Evolutionary conservation across 768 basidiomycete genomes (phyloP).

Genomic region (Boletus speciosus): DNA sequence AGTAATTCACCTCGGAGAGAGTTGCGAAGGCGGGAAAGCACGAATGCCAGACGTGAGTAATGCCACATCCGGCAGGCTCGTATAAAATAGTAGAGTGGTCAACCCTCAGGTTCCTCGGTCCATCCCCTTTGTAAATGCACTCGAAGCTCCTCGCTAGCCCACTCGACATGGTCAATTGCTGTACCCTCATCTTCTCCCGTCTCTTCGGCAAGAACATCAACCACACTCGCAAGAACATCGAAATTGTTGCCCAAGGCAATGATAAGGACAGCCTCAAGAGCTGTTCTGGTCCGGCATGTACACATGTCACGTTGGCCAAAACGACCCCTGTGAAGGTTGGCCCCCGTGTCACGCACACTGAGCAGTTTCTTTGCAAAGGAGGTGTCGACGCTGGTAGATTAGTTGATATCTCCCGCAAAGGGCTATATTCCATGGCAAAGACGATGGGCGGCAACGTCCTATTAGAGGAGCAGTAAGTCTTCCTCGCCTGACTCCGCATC

Average conservation of each 20-base stretch:
- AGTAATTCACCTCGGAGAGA: slow-evolving; percentile 18
- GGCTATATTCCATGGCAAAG: slow-evolving; percentile 31
- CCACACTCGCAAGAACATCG: slow-evolving; percentile 18
- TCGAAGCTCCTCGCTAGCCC: slow-evolving; percentile 20
- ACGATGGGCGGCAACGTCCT: slow-evolving; percentile 37
- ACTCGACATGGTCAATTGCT: slow-evolving; percentile 27
- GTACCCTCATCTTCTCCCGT: slow-evolving; percentile 21
- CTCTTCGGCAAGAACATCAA: slow-evolving; percentile 21
- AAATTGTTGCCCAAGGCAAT: slow-evolving; percentile 17
- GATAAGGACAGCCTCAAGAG: slow-evolving; percentile 30
- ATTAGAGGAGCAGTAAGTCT: slow-evolving; percentile 34
- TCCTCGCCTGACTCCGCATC: slow-evolving; percentile 14
- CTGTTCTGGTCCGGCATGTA: slow-evolving; percentile 33
- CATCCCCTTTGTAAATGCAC: slow-evolving; percentile 20
- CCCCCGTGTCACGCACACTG: slow-evolving; percentile 35
- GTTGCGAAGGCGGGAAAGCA: slow-evolving; percentile 9
- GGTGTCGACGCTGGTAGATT: slow-evolving; percentile 35
- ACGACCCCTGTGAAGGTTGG: slow-evolving; percentile 27
- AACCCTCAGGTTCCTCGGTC: slow-evolving; percentile 9
- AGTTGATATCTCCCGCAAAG: slow-evolving; percentile 32
- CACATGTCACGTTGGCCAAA: slow-evolving; percentile 23
- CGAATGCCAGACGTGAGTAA: slow-evolving; percentile 16
- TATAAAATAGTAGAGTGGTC: slow-evolving; percentile 22
- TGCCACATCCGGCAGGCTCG: slow-evolving; percentile 13
- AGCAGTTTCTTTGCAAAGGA: slow-evolving; percentile 34